phyloP scores from a whole-genome alignment of 2,329 filamentous ascomycete genomes.

The Shiraia bambusicola region DNA sequence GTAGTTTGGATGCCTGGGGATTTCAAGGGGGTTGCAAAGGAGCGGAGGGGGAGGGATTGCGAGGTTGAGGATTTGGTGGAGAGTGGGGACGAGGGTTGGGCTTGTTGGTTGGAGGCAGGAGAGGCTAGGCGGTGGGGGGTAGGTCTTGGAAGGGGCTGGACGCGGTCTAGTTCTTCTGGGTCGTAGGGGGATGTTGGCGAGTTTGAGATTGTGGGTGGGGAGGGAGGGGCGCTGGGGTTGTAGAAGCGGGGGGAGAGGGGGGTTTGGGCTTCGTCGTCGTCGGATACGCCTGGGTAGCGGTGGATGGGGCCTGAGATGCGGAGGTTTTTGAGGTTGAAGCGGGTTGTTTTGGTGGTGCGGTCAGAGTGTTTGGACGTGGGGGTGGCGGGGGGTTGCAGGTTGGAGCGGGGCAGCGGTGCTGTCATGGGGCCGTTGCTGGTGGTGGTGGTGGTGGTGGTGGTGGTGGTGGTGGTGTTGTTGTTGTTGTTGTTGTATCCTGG shows the following conservation, averaged over 20 bases:
- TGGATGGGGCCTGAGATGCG: constrained; percentile 60
- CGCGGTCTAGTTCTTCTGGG: constrained; percentile 38
- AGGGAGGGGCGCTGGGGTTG: constrained; percentile 57
- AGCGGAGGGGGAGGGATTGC: constrained; percentile 40
- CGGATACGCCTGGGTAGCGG: constrained; percentile 44
- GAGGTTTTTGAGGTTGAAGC: constrained; percentile 55
- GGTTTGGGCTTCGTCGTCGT: constrained; percentile 51
- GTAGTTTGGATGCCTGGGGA: constrained; percentile 47
- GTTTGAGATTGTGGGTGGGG: constrained; percentile 48
- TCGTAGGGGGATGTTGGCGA: constrained; percentile 35
- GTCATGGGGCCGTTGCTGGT: constrained; percentile 25
- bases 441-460: too few relatives aligned
- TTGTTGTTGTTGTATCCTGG: constrained; percentile 42
- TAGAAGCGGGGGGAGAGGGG: constrained; percentile 60
- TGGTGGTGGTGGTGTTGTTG: constrained; percentile 24
- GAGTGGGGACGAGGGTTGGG: constrained; percentile 12
- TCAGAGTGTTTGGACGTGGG: constrained; percentile 39
- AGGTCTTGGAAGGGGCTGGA: constrained; percentile 40
- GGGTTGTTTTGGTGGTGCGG: constrained; percentile 45
- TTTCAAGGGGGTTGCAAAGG: constrained; percentile 28
- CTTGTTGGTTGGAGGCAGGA: constrained; percentile 13
- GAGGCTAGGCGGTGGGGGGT: constrained; percentile 31
- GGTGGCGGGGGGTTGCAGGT: constrained; percentile 25
- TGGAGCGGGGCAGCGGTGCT: constrained; percentile 24
- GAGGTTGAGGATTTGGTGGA: constrained; percentile 17